phyloP scores from a whole-genome alignment of 257 asterid genomes.

The Solanum sitiens region DNA sequence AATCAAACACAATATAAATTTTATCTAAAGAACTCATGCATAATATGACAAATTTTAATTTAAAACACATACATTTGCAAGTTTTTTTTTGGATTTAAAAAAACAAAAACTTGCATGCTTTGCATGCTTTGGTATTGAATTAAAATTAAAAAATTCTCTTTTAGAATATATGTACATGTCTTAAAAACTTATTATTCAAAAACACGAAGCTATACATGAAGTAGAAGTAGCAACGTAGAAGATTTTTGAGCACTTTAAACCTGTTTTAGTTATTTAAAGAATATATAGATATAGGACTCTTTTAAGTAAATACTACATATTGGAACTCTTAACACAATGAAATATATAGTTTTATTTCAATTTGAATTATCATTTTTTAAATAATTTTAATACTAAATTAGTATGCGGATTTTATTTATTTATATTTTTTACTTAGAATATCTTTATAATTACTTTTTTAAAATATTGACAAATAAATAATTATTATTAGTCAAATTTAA shows the following conservation, averaged over 20 bases:
- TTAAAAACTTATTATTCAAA: background rate
- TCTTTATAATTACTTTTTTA: no score
- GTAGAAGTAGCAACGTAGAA: background rate
- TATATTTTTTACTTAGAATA: no score
- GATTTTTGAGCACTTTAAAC: background rate
- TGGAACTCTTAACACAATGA: no score
- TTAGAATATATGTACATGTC: background rate
- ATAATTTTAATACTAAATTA: no score
- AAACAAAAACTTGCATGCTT: no score
- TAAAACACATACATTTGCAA: background rate
- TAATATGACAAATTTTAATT: background rate
- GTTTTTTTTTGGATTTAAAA: background rate
- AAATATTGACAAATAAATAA: background rate
- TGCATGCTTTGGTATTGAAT: no score
- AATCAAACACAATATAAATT: background rate
- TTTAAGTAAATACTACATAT: no score
- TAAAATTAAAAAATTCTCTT: background rate
- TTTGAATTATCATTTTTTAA: no score
- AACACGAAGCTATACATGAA: background rate
- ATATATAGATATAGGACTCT: no score
- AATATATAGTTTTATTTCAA: no score
- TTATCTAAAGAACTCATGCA: background rate
- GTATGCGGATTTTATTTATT: no score
- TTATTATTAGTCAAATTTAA: no score
- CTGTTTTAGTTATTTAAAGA: background rate